Evolutionary conservation across 805 yeast genomes (phyloP).

Genomic region (Metschnikowia reukaufii): DNA sequence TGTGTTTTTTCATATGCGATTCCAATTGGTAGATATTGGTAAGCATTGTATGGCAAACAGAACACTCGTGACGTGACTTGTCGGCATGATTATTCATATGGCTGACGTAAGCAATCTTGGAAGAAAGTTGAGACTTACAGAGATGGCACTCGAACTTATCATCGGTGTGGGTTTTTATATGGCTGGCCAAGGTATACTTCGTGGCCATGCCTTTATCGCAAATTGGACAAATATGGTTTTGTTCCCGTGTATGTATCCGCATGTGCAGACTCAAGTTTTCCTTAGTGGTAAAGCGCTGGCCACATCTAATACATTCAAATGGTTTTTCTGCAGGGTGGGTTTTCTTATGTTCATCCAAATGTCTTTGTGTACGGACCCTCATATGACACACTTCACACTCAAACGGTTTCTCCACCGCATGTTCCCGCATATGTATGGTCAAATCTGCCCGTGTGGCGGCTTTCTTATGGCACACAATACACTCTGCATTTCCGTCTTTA

Average conservation of each 20-base stretch:
- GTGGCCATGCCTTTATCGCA: not conserved
- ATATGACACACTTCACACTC: not conserved
- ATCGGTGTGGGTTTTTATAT: not conserved
- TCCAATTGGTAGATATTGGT: not conserved
- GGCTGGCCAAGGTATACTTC: not conserved
- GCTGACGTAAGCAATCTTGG: not conserved
- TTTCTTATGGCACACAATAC: not conserved
- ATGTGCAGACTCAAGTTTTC: not conserved
- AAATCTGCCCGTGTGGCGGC: not conserved
- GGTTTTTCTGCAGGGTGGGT: not conserved
- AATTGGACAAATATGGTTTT: not conserved
- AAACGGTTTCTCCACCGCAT: not conserved
- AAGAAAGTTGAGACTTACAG: not conserved
- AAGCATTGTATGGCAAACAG: not conserved
- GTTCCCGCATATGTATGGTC: not conserved
- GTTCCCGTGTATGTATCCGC: not conserved
- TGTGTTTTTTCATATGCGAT: conserved; percentile 1
- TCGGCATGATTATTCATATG: not conserved
- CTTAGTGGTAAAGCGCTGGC: not conserved
- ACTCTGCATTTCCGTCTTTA: not conserved
- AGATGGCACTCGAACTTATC: not conserved
- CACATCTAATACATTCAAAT: not conserved
- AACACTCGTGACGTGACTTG: not conserved
- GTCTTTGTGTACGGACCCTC: not conserved
- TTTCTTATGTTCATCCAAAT: not conserved